These are phyloP conservation scores for Meredithiella fracta DNA, from an alignment of 2,329 filamentous ascomycete species.

Conservation along the genomic window DNA sequence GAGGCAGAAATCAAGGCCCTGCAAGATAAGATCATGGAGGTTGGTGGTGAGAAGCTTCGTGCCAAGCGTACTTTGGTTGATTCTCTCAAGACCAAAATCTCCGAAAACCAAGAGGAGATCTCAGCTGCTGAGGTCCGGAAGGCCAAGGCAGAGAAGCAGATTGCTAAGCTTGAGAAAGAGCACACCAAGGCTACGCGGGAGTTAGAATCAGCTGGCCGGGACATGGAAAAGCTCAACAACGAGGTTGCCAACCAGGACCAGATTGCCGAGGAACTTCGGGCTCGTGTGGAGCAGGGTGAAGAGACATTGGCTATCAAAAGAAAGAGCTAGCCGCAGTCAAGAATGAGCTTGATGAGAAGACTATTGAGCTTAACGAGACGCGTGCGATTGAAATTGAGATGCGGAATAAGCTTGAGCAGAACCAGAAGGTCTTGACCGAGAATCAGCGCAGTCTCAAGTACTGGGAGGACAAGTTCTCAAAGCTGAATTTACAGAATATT, in stretches of 20 bases:
- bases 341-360: conserved; percentile 72
- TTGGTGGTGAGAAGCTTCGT: conserved; percentile 83
- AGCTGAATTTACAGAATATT: conserved; percentile 68
- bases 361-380: conserved; percentile 70
- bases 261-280: conserved; percentile 55
- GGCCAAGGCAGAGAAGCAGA: conserved; percentile 88
- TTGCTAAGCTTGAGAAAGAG: conserved; percentile 71
- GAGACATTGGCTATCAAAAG: conserved; percentile 63
- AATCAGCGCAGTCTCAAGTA: conserved; percentile 71
- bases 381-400: conserved; percentile 90
- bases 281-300: conserved; percentile 66
- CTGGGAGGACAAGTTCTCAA: conserved; percentile 80
- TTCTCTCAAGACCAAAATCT: conserved; percentile 69
- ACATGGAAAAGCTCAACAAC: conserved; percentile 61
- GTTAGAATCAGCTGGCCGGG: conserved; percentile 50
- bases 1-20: conserved; percentile 85
- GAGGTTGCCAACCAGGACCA: conserved; percentile 64
- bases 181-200: conserved; percentile 65
- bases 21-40: conserved; percentile 96
- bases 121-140: conserved; percentile 76
- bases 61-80: conserved; percentile 85
- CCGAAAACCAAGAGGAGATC: conserved; percentile 61
- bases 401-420: conserved; percentile 94
- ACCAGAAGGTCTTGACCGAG: conserved; percentile 72
- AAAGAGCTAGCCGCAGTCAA: conserved; percentile 67